phyloP scores from a whole-genome alignment of 2,329 filamentous ascomycete species.

The Colletotrichum sp. region DNA sequence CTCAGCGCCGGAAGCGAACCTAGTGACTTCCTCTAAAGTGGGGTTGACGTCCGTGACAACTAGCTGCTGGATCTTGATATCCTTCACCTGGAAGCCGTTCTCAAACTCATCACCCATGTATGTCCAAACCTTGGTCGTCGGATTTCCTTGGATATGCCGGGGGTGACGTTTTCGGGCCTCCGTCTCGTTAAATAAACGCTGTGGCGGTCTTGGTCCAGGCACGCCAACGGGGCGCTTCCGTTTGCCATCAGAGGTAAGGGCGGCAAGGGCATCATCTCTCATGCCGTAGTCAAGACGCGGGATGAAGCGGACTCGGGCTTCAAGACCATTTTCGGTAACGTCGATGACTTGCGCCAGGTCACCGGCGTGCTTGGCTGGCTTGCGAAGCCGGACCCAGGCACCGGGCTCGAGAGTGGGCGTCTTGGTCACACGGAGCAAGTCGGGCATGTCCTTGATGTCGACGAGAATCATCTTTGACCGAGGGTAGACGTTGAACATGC shows the following conservation, averaged over 20 bases:
- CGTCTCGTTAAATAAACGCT: conserved; percentile 88
- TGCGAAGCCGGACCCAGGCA: conserved; percentile 88
- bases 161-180: conserved; percentile 91
- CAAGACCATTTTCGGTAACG: conserved; percentile 90
- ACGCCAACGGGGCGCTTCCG: conserved; percentile 73
- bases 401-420: conserved; percentile 84
- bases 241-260: conserved; percentile 66
- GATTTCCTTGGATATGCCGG: conserved; percentile 66
- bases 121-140: conserved; percentile 79
- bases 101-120: conserved; percentile 91
- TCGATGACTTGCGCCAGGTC: conserved; percentile 93
- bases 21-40: conserved; percentile 92
- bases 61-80: conserved; percentile 87
- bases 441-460: conserved; percentile 96
- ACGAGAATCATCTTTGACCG: conserved; percentile 86
- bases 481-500: conserved; percentile 88
- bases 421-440: conserved; percentile 89
- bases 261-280: conserved; percentile 71
- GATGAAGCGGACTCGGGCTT: conserved; percentile 85
- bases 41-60: conserved; percentile 91
- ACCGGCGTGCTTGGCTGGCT: conserved; percentile 80
- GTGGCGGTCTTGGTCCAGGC: conserved; percentile 76
- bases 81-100: conserved; percentile 92
- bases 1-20: conserved; percentile 85
- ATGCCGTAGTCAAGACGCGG: conserved; percentile 91